Evolutionary conservation across 805 yeast genomes (phyloP).

Genomic region (Candida schatavii): DNA sequence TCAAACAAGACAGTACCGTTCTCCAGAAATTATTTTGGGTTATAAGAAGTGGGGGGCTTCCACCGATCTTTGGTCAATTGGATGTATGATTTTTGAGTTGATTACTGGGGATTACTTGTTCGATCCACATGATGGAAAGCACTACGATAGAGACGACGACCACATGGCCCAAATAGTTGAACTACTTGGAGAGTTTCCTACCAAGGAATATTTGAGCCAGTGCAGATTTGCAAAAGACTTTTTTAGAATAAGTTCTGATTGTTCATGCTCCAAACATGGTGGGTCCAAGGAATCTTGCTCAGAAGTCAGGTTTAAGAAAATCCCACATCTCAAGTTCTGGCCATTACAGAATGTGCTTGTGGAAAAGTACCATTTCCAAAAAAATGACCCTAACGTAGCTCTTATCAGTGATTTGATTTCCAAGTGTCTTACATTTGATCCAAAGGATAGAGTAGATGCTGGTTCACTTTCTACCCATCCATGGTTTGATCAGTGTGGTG

Average conservation of each 20-base stretch:
- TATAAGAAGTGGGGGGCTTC: constrained; percentile 56
- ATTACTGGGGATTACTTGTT: constrained; percentile 61
- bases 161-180: constrained; percentile 64
- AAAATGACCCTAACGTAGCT: constrained; percentile 22
- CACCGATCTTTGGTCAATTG: constrained; percentile 60
- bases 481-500: constrained; percentile 34
- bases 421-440: constrained; percentile 49
- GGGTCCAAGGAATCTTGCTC: constrained; percentile 12
- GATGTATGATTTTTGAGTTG: constrained; percentile 57
- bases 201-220: constrained; percentile 34
- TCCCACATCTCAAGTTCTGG: constrained; percentile 51
- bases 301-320: constrained; percentile 38
- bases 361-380: constrained; percentile 47
- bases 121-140: constrained; percentile 54
- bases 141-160: constrained; percentile 54
- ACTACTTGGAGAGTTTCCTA: constrained; percentile 42
- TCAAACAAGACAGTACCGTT: constrained; percentile 88
- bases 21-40: constrained; percentile 64
- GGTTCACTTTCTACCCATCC: constrained; percentile 52
- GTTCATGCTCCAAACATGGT: constrained; percentile 3
- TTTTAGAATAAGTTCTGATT: constrained; percentile 26
- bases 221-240: constrained; percentile 39
- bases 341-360: constrained; percentile 45
- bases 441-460: constrained; percentile 52
- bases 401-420: constrained; percentile 46